Base-by-base conservation (phyloP, 164 flowering plant species). In the Tinospora cordifolia region DNA sequence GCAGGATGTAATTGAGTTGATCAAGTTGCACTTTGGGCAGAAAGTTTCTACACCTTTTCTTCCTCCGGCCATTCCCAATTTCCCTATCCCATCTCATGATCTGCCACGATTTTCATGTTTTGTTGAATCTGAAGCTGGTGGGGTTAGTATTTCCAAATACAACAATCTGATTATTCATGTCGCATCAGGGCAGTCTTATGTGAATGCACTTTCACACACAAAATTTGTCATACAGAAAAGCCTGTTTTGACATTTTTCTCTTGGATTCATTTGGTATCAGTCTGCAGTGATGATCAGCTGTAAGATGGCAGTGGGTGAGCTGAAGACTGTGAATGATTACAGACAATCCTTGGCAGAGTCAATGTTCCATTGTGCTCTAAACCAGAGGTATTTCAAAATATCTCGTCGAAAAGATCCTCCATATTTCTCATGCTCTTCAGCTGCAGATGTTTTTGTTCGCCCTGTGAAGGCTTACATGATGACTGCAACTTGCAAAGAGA, bases 81-180 rank as follows among this genome's bases (percentile, higher is more conserved):
- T 79, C 79, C 82, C 81, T 47, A 86, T 90, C 72, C 96, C 96
- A 76, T 77, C 91, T 66, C 97, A 91, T 69, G 79, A 79, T 24
- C 90, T 86, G 77, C 90, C 98, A 26, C 92, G 92, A 2, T 88
- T 85, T 84, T 93, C 97, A 75, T 90, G 90, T 78, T 90, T 90
- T 69, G 86, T 86, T 74, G 98, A 93, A 80, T 88, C 97, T 72
- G 98, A 93, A 85, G 96, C 97, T 75, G 89, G 90, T 69, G 97
- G 98, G 90, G 98, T 93, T 54, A 85, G 89, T 84, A 30, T 14
- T 62, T n/a, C 21, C 2, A 11, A 5, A 12, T 27, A 68, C 15
- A 46, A 68, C 51, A 19, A 62, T 46, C 30, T 64, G 22, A 36
- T 15, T 14, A 62, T 71, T 27, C 63, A 15, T 58, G 11, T 40